Evolutionary conservation across 2,329 filamentous ascomycete genomes (phyloP).

Genomic region (Metarhizium sp.): DNA sequence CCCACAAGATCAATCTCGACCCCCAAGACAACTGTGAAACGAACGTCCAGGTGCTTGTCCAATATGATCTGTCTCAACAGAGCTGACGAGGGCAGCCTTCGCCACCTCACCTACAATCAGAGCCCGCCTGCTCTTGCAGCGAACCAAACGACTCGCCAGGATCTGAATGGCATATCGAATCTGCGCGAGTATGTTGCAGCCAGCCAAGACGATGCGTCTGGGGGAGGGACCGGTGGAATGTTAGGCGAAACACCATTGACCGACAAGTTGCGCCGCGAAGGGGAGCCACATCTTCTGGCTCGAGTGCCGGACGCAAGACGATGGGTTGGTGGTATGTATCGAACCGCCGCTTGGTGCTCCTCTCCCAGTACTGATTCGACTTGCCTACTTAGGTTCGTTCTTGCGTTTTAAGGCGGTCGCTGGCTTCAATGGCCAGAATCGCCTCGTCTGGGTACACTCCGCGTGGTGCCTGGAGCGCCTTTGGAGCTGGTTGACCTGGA

Average conservation of each 20-base stretch:
- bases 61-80: slow-evolving; percentile 46
- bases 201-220: slow-evolving; percentile 22
- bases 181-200: slow-evolving; percentile 32
- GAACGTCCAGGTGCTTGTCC: too few species aligned
- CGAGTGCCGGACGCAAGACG: slow-evolving; percentile 18
- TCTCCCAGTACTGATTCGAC: slow-evolving; percentile 6
- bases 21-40: background rate
- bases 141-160: slow-evolving; percentile 42
- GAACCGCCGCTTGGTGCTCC: background rate
- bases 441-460: slow-evolving; percentile 20
- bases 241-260: slow-evolving; percentile 12
- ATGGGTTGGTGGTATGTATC: slow-evolving; percentile 9
- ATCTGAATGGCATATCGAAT: slow-evolving; percentile 46
- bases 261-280: slow-evolving; percentile 15
- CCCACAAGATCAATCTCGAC: background rate
- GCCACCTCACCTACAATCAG: slow-evolving; percentile 44
- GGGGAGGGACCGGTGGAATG: slow-evolving; percentile 13
- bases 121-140: slow-evolving; percentile 39
- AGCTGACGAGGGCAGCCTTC: slow-evolving; percentile 38
- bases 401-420: slow-evolving; percentile 20
- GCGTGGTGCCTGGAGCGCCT: slow-evolving; percentile 20
- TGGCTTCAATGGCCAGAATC: slow-evolving; percentile 32
- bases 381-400: slow-evolving; percentile 15
- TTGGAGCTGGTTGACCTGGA: slow-evolving; percentile 33
- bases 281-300: background rate